A percentile compares a stretch with the other conserved stretches of the same genome.
Conservation (phyloP, 2,329 filamentous ascomycete genomes). For the Ascochyta viciae-villosae region DNA sequence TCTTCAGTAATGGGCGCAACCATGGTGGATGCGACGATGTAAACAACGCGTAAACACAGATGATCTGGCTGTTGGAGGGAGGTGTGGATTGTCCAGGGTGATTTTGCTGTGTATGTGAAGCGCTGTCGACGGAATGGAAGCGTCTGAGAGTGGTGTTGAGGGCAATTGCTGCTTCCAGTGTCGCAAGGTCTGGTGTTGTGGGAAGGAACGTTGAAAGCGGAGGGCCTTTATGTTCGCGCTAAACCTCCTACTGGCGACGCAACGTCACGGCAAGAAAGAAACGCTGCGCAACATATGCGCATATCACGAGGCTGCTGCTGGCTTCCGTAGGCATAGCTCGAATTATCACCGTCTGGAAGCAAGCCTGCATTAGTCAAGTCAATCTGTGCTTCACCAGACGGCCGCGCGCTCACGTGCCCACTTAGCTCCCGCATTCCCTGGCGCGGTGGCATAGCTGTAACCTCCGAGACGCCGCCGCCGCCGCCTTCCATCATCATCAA, state of each 20-base stretch:
- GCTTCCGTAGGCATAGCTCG: background rate
- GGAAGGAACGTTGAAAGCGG: conserved; percentile 20
- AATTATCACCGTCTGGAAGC: too few species aligned
- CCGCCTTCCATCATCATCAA: conserved; percentile 22
- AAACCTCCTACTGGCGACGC: background rate
- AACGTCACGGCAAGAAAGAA: background rate
- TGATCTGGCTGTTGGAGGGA: background rate
- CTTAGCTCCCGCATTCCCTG: conserved; percentile 3
- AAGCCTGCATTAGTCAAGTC: background rate
- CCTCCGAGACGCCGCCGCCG: conserved; percentile 32
- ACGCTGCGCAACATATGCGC: background rate
- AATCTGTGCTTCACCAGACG: conserved; percentile 3
- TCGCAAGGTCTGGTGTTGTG: conserved; percentile 19
- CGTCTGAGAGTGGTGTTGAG: conserved; percentile 12
- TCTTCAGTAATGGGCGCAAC: conserved; percentile 38
- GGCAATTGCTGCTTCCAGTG: conserved; percentile 25
- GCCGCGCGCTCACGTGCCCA: conserved; percentile 10
- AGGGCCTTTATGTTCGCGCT: conserved; percentile 6
- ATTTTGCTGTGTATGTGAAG: too few species aligned
- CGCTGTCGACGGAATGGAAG: background rate
- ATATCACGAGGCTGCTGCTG: background rate
- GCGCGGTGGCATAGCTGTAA: conserved; percentile 20
- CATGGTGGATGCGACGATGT: conserved; percentile 31
- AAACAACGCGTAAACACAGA: conserved; percentile 28
- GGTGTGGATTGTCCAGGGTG: background rate